Conservation (phyloP, 495 filamentous ascomycete species). For the Beverwykella pulmonaria region DNA sequence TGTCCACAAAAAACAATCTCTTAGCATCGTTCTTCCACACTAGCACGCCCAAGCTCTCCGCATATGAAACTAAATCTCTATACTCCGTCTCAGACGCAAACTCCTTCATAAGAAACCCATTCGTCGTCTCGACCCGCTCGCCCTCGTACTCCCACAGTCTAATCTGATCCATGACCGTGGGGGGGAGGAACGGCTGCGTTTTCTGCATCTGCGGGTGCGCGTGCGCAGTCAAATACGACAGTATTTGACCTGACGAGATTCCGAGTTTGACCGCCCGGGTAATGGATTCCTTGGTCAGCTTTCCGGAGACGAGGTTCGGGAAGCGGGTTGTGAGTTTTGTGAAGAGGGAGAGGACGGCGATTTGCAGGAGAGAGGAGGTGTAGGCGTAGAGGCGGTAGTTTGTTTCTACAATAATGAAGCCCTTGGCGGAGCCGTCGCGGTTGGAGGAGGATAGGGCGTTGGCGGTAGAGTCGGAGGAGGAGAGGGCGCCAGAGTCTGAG, state of each 20-base stretch:
- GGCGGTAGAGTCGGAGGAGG: constrained; percentile 49
- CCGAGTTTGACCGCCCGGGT: constrained; percentile 83
- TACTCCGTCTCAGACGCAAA: constrained; percentile 79
- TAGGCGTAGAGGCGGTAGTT: constrained; percentile 98
- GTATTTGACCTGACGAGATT: constrained; percentile 93
- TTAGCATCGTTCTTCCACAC: constrained; percentile 80
- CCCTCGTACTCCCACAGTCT: constrained; percentile 96
- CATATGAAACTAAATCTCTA: constrained; percentile 71
- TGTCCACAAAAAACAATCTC: constrained; percentile 83
- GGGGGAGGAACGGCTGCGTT: constrained; percentile 71
- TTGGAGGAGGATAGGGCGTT: constrained; percentile 20
- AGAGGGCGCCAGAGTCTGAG: constrained; percentile 71
- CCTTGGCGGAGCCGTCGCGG: constrained; percentile 55
- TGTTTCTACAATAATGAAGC: constrained; percentile 96
- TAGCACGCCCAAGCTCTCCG: constrained; percentile 89
- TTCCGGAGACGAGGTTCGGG: constrained; percentile 86
- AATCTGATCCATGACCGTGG: constrained; percentile 97
- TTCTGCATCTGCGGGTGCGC: constrained; percentile 91
- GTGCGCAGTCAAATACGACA: constrained; percentile 78
- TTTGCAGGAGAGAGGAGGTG: constrained; percentile 87
- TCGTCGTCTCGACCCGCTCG: constrained; percentile 80
- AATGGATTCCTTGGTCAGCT: constrained; percentile 83
- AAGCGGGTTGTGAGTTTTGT: constrained; percentile 81
- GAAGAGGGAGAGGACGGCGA: constrained; percentile 91
- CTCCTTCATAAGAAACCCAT: constrained; percentile 87